Evolutionary conservation across 176 grass and related monocot genomes (phyloP), one percentile per base, ranked within the genome.

Genomic region (Aegilops bicornis): DNA sequence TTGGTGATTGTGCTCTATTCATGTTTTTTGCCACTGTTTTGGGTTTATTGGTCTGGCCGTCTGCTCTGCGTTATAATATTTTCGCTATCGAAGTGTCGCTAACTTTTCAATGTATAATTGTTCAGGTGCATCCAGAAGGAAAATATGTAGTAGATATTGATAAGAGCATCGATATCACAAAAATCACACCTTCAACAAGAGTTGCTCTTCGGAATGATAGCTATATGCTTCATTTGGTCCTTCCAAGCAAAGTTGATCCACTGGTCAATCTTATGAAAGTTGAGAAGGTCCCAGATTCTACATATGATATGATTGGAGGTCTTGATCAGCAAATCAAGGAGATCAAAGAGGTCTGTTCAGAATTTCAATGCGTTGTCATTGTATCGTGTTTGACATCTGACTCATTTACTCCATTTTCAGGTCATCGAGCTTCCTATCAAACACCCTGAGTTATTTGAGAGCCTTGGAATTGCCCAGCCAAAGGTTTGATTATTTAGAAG

Each of bases 241-340:
- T 98, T 31, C 97, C 97, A 80, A 98, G 94, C 85, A 98, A 98
- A 91, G 97, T 98, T 32, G 97, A 98, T 86, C 97, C 97, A 7
- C 85, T 96, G 84, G 97, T 98, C 54, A 98, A 98, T 67, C 97
- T 98, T 77, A 98, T 98, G 97, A 98, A 98, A 68, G 97, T 98
- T 73, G 97, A 98, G 86, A 98, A 98, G 86, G 97, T 98, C 84
- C 97, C 97, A 58, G 97, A 98, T 90, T 98, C 97, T 60, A 98
- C 97, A 22, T 98, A 98, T 91, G 97, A 98, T 88, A 98, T 98
- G 97, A 98, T 98, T 85, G 97, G 97, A 92, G 97, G 97, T 42
- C 97, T 98, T 40, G 97, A 98, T 78, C 97, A 98, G 62, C 97
- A 98, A 87, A 98, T 98, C 77, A 98, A 98, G 79, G 97, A 98